Evolutionary conservation across 352 stramenopile genomes (phyloP), one percentile per base, ranked within the genome.

Genomic region (Globisporangium iwayamae): DNA sequence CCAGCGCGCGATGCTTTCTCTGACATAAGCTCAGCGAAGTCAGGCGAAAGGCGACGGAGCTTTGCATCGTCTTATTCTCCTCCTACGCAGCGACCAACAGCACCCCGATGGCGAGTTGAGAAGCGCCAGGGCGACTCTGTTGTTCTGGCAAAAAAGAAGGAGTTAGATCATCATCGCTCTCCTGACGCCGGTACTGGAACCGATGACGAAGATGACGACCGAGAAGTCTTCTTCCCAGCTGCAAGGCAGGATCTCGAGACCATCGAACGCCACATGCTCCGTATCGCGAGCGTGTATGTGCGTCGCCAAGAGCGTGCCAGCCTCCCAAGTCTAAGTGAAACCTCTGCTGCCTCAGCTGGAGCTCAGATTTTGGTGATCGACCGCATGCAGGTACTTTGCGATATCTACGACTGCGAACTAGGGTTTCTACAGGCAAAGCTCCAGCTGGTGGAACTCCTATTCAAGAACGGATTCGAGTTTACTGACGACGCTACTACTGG

Each of bases 351-450:
- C 3, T 28, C 51, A 25, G n/a, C 28, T 39, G 50, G 25, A 38
- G 7, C 18, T n/a, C 41, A 55, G 0, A 62, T 72, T 14, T 57
- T 67, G 16, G 68, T 71, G 1, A 77, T 90, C 48, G 81, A 90
- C 56, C 74, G 79, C 16, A 58, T 84, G 46, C 73, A 84, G 22
- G 78, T 87, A 2, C 54, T 90, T n/a, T 70, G 60, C 4, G 81
- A 90, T 38, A 38, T 85, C 5, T 89, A 87, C 58, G 70, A 89
- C 25, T 80, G 68, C 38, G 75, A 87, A 48, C 51, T 83, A 4
- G 43, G 67, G 1, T 83, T 83, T 51, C 64, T 81, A 51, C 59
- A 73, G 13, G 61, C 78, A 4, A 89, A 89, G 39, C 36, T 75
- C 25, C 65, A 83, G 20, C 34, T 85, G 0, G 62, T 74, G 0